Evolutionary conservation across 441 rosid genomes (phyloP).

Genomic region (Eutrema salsugineum): DNA sequence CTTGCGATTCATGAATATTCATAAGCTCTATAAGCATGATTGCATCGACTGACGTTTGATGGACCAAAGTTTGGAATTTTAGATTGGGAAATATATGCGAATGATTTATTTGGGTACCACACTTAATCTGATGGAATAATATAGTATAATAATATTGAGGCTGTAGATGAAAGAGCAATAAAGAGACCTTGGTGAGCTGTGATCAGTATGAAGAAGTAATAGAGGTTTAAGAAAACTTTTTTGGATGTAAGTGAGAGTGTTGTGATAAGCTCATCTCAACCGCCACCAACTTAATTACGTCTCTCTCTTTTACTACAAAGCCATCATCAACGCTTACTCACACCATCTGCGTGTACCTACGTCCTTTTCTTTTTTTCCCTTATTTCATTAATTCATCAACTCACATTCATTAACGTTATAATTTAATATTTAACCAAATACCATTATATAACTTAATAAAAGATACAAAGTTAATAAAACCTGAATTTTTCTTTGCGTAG

Average conservation of each 20-base stretch:
- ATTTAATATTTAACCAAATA: too few relatives aligned
- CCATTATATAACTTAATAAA: too few relatives aligned
- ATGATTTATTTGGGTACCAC: background rate
- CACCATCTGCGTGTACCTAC: background rate
- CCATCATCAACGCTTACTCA: constrained; percentile 15
- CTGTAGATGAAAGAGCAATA: constrained; percentile 23
- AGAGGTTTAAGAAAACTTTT: constrained; percentile 5
- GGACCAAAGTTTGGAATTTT: background rate
- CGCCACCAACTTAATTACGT: constrained; percentile 20
- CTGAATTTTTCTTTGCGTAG: too few relatives aligned
- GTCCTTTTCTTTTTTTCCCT: background rate
- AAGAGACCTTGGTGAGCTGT: constrained; percentile 23
- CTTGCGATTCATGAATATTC: background rate
- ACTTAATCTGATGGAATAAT: background rate
- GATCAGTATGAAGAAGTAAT: background rate
- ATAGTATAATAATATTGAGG: background rate
- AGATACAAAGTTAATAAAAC: too few relatives aligned
- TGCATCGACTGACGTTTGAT: background rate
- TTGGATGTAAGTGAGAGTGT: constrained; percentile 22
- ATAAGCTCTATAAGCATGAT: constrained; percentile 8
- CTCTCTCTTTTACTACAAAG: constrained; percentile 21
- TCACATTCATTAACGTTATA: background rate
- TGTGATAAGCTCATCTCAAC: constrained; percentile 29
- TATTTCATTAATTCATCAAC: background rate
- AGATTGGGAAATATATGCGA: background rate